Conservation (phyloP, 352 stramenopile species). For the Pythium dissotocum region DNA sequence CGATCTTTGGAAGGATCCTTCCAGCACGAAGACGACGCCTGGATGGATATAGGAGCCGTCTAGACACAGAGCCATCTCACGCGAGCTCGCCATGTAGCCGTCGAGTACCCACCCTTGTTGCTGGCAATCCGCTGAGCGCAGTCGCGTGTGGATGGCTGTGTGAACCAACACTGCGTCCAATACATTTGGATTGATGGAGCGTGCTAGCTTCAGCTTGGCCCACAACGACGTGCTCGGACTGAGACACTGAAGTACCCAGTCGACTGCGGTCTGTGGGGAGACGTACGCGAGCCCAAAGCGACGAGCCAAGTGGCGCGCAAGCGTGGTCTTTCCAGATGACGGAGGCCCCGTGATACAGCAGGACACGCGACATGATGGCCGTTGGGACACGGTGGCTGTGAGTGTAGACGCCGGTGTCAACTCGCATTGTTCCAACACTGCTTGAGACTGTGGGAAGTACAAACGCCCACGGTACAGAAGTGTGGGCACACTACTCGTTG, state of each 20-base stretch:
- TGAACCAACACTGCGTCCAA: constrained; percentile 32
- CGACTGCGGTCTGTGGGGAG: constrained; percentile 43
- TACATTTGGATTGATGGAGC: constrained; percentile 10
- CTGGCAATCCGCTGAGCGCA: constrained; percentile 64
- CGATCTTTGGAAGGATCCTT: constrained; percentile 34
- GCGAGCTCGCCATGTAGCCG: constrained; percentile 38
- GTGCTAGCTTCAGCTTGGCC: constrained; percentile 11
- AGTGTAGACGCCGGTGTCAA: constrained; percentile 20
- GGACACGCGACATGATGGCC: constrained; percentile 22
- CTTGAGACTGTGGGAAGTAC: constrained; percentile 51
- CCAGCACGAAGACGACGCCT: constrained; percentile 52
- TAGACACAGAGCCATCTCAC: constrained; percentile 36
- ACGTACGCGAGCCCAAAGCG: constrained; percentile 46
- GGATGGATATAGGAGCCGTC: constrained; percentile 32
- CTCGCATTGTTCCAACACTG: constrained; percentile 26
- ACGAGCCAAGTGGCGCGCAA: constrained; percentile 33
- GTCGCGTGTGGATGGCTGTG: constrained; percentile 41
- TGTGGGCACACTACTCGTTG: background rate
- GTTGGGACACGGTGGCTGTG: background rate
- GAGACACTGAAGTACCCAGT: constrained; percentile 65
- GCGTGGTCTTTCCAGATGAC: constrained; percentile 35
- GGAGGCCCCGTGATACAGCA: constrained; percentile 46
- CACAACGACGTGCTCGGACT: constrained; percentile 35
- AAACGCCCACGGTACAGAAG: constrained; percentile 52
- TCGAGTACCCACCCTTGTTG: constrained; percentile 63